These are phyloP conservation scores for Trametes pubescens DNA, from an alignment of 1,284 basidiomycete genomes.

Conservation along the genomic window DNA sequence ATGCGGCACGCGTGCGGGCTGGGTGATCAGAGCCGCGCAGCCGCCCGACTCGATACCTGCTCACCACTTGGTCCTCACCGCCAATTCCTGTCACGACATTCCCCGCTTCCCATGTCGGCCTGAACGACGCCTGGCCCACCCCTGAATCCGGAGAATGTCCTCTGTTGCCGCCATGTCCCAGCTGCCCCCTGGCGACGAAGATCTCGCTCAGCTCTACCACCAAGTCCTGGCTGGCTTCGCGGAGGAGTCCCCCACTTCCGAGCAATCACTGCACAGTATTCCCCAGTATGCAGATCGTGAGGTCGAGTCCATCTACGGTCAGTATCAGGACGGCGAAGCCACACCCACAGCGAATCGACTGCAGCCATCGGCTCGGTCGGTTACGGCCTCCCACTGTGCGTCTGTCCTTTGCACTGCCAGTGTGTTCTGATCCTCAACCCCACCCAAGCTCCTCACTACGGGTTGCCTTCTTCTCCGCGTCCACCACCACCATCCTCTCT, in stretches of 20 bases:
- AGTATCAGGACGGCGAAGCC: conserved; percentile 44
- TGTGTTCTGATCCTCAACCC: conserved; percentile 27
- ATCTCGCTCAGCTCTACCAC: conserved; percentile 74
- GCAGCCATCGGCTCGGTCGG: conserved; percentile 35
- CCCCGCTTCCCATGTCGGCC: conserved; percentile 5
- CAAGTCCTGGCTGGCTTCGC: conserved; percentile 74
- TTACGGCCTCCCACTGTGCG: conserved; percentile 34
- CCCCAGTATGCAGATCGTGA: conserved; percentile 40
- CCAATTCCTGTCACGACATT: neutral
- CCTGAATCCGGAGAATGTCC: conserved; percentile 34
- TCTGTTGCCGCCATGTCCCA: conserved; percentile 38
- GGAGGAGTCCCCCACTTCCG: conserved; percentile 53
- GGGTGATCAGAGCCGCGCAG: conserved; percentile 18
- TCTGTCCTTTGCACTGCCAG: conserved; percentile 32
- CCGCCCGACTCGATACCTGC: conserved; percentile 11
- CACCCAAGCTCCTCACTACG: conserved; percentile 31
- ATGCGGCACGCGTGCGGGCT: conserved; percentile 19
- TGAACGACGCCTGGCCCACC: neutral
- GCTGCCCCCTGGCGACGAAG: conserved; percentile 64
- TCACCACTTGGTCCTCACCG: neutral
- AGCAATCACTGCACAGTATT: conserved; percentile 44
- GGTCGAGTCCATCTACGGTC: conserved; percentile 39
- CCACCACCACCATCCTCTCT: conserved; percentile 30
- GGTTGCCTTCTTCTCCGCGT: conserved; percentile 40
- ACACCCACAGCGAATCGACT: conserved; percentile 38